Evolutionary conservation across 169 alveolate species (phyloP), one percentile per base, ranked within the genome.

Genomic region (Plasmodium blacklocki): DNA sequence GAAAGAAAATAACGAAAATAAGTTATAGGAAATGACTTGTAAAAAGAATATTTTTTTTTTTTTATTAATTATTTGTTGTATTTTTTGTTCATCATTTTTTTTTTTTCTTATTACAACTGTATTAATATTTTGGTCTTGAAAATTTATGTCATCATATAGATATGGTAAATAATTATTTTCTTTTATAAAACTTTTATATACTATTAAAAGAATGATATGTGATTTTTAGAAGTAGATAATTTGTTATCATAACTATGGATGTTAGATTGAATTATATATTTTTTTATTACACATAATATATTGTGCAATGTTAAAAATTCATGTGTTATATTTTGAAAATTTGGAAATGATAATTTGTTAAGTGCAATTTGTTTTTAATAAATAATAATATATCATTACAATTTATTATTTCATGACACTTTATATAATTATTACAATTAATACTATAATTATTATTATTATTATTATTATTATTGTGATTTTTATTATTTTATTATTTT

Each of bases 161-260:
- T 49, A 56, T 12, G 89, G 89, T 12, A 78, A 29, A 3, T n/a
- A 21, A 43, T 78, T 64, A 21, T 58, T 60, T 26, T 78, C 19
- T 59, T 78, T 66, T 50, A 78, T 66, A 78, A 78, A 78, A 43
- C 89, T 78, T 70, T 78, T 78, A 64, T 64, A 78, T 29, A 66
- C 72, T 14, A 64, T 49, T n/a, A 78, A 59, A 78, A 78, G 21
- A 78, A 2, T 29, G 19, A 66, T 50, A 78, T 64, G 43, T 78
- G 80, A 45, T 64, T 78, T 0, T 74, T 26, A 0, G 6, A 1
- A 1, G 21, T 0, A 39, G 47, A 39, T 0, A 39, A 39, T 5
- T 39, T 39, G 47, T 39, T 39, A 5, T 39, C 11, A 39, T 39
- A 39, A 5, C 6, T 39, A 39, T 39, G 47, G 47, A 39, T 39